Evolutionary conservation across 1,139 yeast species (phyloP).

Genomic region (Protomyces arabidopsidicola): DNA sequence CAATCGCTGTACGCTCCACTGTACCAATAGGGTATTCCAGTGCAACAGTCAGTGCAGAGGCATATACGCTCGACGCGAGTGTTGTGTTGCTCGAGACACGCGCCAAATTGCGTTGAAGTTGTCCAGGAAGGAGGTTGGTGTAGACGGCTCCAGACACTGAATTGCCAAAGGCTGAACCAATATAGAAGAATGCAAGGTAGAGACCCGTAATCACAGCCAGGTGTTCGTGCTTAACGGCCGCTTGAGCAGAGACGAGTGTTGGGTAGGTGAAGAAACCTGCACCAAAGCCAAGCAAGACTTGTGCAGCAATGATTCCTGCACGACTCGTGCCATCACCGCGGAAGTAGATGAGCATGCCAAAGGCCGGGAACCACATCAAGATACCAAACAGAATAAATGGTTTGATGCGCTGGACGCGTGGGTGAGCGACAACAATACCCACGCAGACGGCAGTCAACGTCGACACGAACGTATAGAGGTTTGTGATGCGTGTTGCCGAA

Average conservation of each 20-base stretch:
- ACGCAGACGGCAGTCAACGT: conserved; percentile 32
- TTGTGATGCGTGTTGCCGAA: conserved; percentile 34
- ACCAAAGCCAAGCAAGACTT: conserved; percentile 54
- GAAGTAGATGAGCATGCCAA: conserved; percentile 33
- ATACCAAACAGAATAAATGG: conserved; percentile 32
- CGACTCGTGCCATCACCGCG: conserved; percentile 30
- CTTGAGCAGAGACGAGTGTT: conserved; percentile 52
- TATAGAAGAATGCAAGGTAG: conserved; percentile 52
- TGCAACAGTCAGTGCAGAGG: conserved; percentile 29
- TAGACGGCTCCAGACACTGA: conserved; percentile 62
- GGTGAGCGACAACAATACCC: conserved; percentile 30
- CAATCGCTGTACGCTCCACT: conserved; percentile 31
- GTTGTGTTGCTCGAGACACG: conserved; percentile 27
- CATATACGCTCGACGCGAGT: conserved; percentile 31
- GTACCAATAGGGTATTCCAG: conserved; percentile 29
- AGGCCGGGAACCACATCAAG: conserved; percentile 33
- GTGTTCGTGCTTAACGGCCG: conserved; percentile 57
- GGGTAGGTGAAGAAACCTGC: conserved; percentile 60
- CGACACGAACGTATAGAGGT: conserved; percentile 35
- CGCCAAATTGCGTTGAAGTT: conserved; percentile 37
- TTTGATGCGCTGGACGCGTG: conserved; percentile 31
- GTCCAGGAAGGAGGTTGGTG: conserved; percentile 48
- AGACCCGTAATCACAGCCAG: conserved; percentile 61
- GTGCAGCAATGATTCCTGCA: conserved; percentile 32
- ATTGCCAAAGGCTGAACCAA: conserved; percentile 57